Evolutionary conservation across 257 asterid species (phyloP), one percentile per base, ranked within the genome.

Genomic region (Petunia secreta): DNA sequence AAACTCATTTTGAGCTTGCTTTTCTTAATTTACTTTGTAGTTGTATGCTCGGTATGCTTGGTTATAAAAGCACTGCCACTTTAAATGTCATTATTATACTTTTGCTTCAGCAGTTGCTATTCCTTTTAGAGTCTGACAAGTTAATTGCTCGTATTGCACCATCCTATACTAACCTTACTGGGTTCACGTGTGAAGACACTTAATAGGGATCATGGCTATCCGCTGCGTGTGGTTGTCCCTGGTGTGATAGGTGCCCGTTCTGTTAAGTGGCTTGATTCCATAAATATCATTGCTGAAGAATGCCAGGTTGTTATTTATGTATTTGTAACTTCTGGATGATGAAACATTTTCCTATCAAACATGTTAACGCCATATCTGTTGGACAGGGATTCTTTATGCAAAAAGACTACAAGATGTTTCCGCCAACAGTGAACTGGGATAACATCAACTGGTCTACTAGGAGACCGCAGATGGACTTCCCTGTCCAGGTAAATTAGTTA

Each of bases 171-270:
- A 11, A 73, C 77, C 34, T 71, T 73, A 6, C 60, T 50, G 60
- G 75, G 36, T 58, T 57, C 73, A 67, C 67, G 5, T 43, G 74
- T 77, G 76, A 82, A 95, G 99, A 80, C 93, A 66, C 91, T 96
- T 74, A 92, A 91, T 88, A 90, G 99, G 92, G 99, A 96, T 89
- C 99, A 96, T 81, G 99, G 98, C 75, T 96, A 89, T 86, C 99
- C 99, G 0, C 79, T 96, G 88, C 98, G 99, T 44, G 98, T 92
- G 83, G 88, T 95, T 84, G 99, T 95, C 80, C 98, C 99, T 59
- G 99, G 99, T 84, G 97, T 95, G 80, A 94, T 96, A 68, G 99
- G 99, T 86, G 99, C 98, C 79, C 97, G 99, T 59, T 96, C 99
- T 58, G 98, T 95, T 79, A 96, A 96, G 84, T 96, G 99, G 99